These are phyloP conservation scores for Omphalotus olearius DNA, from an alignment of 1,284 basidiomycete species.

Conservation along the genomic window DNA sequence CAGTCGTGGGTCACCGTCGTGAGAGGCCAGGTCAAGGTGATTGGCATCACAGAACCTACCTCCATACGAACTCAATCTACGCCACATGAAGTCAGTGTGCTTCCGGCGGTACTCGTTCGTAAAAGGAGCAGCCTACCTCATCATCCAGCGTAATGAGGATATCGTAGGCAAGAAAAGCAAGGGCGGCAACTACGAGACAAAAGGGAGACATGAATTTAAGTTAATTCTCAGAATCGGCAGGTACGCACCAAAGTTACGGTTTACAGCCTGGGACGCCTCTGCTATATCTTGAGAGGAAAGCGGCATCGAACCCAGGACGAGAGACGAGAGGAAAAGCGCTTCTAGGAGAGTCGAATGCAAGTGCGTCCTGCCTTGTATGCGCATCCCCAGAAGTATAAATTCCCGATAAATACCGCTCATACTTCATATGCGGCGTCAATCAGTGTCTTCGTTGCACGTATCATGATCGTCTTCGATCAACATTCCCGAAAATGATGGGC, in stretches of 20 bases:
- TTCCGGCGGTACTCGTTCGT: not conserved
- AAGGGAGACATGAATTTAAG: too few relatives aligned
- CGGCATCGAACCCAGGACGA: too few relatives aligned
- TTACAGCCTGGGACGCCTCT: slow-evolving; percentile 22
- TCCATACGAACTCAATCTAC: slow-evolving; percentile 8
- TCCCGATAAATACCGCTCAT: too few relatives aligned
- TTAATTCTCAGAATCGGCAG: not conserved
- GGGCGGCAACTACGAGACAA: slow-evolving; percentile 30
- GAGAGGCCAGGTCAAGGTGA: not conserved
- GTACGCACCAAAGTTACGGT: slow-evolving; percentile 24
- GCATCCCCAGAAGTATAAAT: too few relatives aligned
- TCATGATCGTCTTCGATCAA: too few relatives aligned
- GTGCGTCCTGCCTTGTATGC: too few relatives aligned
- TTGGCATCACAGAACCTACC: not conserved
- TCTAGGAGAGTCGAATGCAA: too few relatives aligned
- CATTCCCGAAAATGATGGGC: too few relatives aligned
- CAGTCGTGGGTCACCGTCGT: too few relatives aligned
- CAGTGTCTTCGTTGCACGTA: too few relatives aligned
- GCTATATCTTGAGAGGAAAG: slow-evolving; percentile 8
- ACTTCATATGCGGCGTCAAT: too few relatives aligned
- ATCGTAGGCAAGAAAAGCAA: slow-evolving; percentile 37
- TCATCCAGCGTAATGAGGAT: slow-evolving; percentile 36
- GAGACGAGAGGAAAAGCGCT: too few relatives aligned
- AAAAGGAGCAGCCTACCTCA: slow-evolving; percentile 25
- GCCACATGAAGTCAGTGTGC: not conserved